phyloP scores from a whole-genome alignment of 1,139 yeast genomes.

The Blastobotrys persicus region DNA sequence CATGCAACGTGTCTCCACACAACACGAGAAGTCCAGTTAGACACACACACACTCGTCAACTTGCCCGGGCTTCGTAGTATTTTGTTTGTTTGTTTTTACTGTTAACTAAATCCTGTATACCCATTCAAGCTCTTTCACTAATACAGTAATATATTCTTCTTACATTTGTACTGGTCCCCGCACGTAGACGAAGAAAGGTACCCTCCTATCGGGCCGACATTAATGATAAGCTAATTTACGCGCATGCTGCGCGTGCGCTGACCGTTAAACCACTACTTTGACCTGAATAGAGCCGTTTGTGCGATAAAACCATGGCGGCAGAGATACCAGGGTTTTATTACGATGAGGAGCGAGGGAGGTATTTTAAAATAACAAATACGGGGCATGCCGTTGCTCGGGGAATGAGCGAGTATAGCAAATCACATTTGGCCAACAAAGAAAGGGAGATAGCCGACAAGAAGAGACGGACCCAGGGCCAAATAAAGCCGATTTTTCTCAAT shows the following conservation, averaged over 20 bases:
- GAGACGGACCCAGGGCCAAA: not conserved
- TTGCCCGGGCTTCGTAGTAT: not conserved
- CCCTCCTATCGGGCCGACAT: too few relatives aligned
- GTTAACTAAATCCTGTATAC: slow-evolving; percentile 6
- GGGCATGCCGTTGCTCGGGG: slow-evolving; percentile 21
- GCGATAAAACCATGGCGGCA: slow-evolving; percentile 8
- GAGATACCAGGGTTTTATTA: slow-evolving; percentile 27
- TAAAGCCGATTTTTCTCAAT: not conserved
- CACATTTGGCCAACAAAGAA: not conserved
- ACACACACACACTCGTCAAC: too few relatives aligned
- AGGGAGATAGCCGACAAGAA: slow-evolving; percentile 3
- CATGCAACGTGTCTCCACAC: slow-evolving; percentile 98
- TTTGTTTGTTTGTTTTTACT: slow-evolving; percentile 1
- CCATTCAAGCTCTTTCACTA: not conserved
- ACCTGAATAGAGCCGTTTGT: not conserved
- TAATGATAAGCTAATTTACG: too few relatives aligned
- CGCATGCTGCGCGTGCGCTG: not conserved
- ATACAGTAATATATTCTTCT: slow-evolving; percentile 4
- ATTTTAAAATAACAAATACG: slow-evolving; percentile 21
- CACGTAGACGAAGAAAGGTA: too few relatives aligned
- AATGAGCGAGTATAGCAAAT: slow-evolving; percentile 13
- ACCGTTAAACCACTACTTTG: too few relatives aligned
- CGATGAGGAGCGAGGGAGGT: slow-evolving; percentile 22
- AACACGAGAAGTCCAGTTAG: slow-evolving; percentile 67
- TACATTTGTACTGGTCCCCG: not conserved